These are phyloP conservation scores for Hsuehochloa calcarea DNA, from an alignment of 176 grass and related monocot species.

Conservation along the genomic window DNA sequence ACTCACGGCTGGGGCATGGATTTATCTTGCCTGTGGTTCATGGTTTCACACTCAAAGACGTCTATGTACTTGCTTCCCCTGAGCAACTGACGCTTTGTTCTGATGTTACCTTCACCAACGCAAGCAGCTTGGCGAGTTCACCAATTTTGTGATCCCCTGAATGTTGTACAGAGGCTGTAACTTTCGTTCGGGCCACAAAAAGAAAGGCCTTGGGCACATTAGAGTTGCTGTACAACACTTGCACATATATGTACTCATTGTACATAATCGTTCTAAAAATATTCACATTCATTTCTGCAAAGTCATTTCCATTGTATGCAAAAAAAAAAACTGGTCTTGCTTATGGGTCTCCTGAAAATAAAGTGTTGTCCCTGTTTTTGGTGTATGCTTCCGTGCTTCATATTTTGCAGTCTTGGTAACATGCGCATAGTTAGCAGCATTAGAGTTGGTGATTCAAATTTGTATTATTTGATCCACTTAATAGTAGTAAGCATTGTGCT, in stretches of 20 bases:
- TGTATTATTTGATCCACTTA: not conserved
- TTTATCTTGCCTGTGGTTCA: conserved; percentile 59
- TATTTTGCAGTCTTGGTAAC: not conserved
- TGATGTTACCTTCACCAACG: conserved; percentile 60
- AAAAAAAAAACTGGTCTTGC: not conserved
- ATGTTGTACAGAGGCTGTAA: not conserved
- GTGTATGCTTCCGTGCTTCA: not conserved
- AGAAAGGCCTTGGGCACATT: not conserved
- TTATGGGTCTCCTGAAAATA: too few relatives aligned
- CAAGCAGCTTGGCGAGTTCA: conserved; percentile 23
- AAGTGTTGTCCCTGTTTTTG: not conserved
- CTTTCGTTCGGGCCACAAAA: not conserved
- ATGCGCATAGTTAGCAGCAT: not conserved
- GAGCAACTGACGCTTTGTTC: conserved; percentile 67
- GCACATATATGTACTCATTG: conserved; percentile 33
- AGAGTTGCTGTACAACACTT: not conserved
- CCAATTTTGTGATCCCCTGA: not conserved
- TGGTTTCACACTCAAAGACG: conserved; percentile 78
- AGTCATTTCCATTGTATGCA: not conserved
- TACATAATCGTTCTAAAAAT: not conserved
- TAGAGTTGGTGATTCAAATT: not conserved
- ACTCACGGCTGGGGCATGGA: conserved; percentile 59
- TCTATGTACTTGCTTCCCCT: conserved; percentile 49
- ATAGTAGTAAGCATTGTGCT: too few relatives aligned
- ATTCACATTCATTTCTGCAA: conserved; percentile 7